Base-by-base conservation (phyloP, 2,329 filamentous ascomycete genomes). In the Claviceps quebecensis region DNA sequence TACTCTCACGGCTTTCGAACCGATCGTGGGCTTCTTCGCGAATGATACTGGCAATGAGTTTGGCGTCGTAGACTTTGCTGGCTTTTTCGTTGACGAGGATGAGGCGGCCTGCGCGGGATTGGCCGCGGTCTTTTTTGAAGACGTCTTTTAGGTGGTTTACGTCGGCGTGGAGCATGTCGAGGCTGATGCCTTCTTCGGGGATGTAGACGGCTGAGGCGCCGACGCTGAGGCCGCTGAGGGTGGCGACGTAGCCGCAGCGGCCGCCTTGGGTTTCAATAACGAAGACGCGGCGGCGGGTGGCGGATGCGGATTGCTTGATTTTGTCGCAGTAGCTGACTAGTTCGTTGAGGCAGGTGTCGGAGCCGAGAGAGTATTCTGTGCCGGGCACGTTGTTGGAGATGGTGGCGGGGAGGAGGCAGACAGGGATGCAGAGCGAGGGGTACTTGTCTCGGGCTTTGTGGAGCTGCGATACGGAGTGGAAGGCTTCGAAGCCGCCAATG, bases 361-460 rank as follows among this genome's bases (percentile, higher is more conserved):
- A 95, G 44, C 93, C 93, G 45, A 98, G 80, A 1, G 89, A 96
- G 72, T 96, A 97, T 69, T 98, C 93, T 0, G 91, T 95, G 40
- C 93, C 93, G 0, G 93, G 93, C 4, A 98, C 93, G 66, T 98
- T 98, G 76, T 98, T 98, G 57, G 88, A 95, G 59, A 98, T 91
- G 9, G 93, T 98, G n/a, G 93, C 93, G 0, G 93, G 93, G 26
- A 98, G 76, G 43, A 96, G 77, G 50, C 85, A 79, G 76, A 97
- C 87, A 19, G 93, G 93, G 56, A 98, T 96, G 67, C 87, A 89
- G 64, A 98, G 86, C 1, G 86, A 84, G 11, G 87, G 82, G 68
- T 86, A 95, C 55, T 87, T 70, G 38, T 81, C 77, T 52, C 89
- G 78, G 14, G 85, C 89, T 70, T 87, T 81, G 58, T 90, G 84